Conservation (phyloP, 495 filamentous ascomycete species). For the Penicillium salamii region DNA sequence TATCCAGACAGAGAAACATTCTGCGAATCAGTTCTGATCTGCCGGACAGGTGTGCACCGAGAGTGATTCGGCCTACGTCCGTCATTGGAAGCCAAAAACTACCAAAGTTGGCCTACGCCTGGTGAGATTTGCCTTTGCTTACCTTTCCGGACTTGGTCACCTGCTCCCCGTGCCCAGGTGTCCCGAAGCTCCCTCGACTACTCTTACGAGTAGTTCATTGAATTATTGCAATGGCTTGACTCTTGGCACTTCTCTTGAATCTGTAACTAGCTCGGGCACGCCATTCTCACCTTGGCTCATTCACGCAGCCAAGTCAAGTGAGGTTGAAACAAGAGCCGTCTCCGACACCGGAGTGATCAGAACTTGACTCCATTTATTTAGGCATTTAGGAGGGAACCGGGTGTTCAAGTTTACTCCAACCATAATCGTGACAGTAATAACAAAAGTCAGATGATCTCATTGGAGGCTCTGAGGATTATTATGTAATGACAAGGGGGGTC, state of each 20-base stretch:
- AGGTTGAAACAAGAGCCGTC: conserved; percentile 2
- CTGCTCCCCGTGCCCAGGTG: conserved; percentile 14
- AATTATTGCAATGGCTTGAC: no score
- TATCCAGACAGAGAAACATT: neutral
- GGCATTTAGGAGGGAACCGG: neutral
- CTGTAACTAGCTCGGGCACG: no score
- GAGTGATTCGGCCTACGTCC: no score
- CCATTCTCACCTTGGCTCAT: neutral
- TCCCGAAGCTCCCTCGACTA: no score
- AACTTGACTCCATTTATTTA: no score
- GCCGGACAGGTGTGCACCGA: no score
- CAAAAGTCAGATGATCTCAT: neutral
- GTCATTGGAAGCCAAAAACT: conserved; percentile 9
- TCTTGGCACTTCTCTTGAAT: no score
- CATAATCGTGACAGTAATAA: neutral
- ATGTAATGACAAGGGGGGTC: no score
- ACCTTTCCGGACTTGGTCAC: conserved; percentile 12
- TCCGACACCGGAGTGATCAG: conserved; percentile 9
- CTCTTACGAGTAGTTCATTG: no score
- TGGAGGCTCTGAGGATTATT: no score
- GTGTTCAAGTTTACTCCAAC: neutral
- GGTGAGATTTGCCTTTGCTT: conserved; percentile 2
- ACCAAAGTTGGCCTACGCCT: conserved; percentile 8
- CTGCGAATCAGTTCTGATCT: conserved; percentile 17
- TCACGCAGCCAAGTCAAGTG: neutral